Conservation (phyloP, 2,329 filamentous ascomycete genomes). For the Diaporthe citrichinensis region DNA sequence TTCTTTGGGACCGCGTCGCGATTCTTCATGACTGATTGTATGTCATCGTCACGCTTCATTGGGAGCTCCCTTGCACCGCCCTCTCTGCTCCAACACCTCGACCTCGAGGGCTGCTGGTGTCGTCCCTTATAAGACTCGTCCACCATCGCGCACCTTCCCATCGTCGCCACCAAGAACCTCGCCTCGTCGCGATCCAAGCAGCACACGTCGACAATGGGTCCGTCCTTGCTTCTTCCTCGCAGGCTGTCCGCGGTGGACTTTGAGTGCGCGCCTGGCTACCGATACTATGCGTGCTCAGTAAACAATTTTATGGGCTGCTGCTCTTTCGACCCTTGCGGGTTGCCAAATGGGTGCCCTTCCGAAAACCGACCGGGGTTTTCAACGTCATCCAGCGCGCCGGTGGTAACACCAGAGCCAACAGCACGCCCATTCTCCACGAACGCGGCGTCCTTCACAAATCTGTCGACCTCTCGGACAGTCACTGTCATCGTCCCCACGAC, state of each 20-base stretch:
- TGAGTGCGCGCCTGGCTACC: conserved; percentile 49
- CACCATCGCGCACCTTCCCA: neutral
- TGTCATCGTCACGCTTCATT: neutral
- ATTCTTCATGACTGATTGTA: conserved; percentile 11
- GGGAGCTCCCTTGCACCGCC: neutral
- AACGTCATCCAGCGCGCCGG: conserved; percentile 17
- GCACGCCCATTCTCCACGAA: conserved; percentile 6
- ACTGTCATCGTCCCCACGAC: neutral
- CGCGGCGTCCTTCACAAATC: neutral
- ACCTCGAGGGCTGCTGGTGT: neutral
- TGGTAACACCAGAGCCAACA: conserved; percentile 40
- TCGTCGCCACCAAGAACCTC: neutral
- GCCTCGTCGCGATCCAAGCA: neutral
- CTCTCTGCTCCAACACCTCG: neutral
- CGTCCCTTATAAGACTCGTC: conserved; percentile 14
- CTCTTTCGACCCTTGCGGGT: conserved; percentile 57
- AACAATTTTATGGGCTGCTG: conserved; percentile 62
- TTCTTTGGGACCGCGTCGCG: conserved; percentile 12
- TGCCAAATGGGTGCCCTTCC: conserved; percentile 49
- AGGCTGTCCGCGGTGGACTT: neutral
- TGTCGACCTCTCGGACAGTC: conserved; percentile 4
- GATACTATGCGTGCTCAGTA: conserved; percentile 55
- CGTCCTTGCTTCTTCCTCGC: conserved; percentile 17
- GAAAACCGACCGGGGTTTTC: conserved; percentile 31
- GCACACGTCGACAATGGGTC: conserved; percentile 23